Percentiles rank a stretch among this genome's conserved stretches.
Evolutionary conservation across 352 stramenopile genomes (phyloP).

Genomic region (Nothophytophthora sp.): DNA sequence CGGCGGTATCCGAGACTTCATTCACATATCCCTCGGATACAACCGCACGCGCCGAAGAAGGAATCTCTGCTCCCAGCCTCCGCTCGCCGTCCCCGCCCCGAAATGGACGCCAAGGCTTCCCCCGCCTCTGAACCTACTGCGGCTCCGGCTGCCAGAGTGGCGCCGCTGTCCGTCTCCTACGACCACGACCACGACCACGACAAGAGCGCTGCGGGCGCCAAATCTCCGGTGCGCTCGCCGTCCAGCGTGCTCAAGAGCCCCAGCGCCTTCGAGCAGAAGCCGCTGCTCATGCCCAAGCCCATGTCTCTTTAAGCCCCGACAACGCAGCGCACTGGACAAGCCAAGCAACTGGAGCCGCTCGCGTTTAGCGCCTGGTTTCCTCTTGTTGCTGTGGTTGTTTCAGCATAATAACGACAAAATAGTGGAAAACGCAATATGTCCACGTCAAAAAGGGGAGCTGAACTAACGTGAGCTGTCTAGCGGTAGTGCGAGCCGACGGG

Average conservation of each 20-base stretch:
- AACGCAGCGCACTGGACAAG: not conserved
- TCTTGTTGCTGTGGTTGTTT: not conserved
- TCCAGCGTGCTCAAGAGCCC: slow-evolving; percentile 42
- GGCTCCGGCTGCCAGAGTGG: slow-evolving; percentile 9
- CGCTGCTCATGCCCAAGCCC: slow-evolving; percentile 66
- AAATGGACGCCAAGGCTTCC: too few relatives aligned
- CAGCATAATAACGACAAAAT: not conserved
- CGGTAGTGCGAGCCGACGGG: slow-evolving; percentile 11
- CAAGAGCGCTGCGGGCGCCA: slow-evolving; percentile 2
- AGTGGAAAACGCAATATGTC: not conserved
- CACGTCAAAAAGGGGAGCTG: too few relatives aligned
- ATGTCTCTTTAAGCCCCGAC: slow-evolving; percentile 54
- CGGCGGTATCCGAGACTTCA: too few relatives aligned
- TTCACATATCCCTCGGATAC: too few relatives aligned
- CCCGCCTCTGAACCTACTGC: too few relatives aligned
- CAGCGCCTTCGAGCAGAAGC: slow-evolving; percentile 56
- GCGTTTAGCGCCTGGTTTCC: not conserved
- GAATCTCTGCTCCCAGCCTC: too few relatives aligned
- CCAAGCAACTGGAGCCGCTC: not conserved
- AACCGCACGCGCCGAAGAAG: too few relatives aligned
- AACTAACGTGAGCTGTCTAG: slow-evolving; percentile 2
- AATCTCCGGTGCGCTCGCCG: slow-evolving; percentile 21
- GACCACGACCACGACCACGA: too few relatives aligned
- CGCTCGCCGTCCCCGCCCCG: too few relatives aligned
- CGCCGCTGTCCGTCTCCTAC: too few relatives aligned